Evolutionary conservation across 2,329 filamentous ascomycete genomes (phyloP).

Genomic region (Thelonectria blattea): DNA sequence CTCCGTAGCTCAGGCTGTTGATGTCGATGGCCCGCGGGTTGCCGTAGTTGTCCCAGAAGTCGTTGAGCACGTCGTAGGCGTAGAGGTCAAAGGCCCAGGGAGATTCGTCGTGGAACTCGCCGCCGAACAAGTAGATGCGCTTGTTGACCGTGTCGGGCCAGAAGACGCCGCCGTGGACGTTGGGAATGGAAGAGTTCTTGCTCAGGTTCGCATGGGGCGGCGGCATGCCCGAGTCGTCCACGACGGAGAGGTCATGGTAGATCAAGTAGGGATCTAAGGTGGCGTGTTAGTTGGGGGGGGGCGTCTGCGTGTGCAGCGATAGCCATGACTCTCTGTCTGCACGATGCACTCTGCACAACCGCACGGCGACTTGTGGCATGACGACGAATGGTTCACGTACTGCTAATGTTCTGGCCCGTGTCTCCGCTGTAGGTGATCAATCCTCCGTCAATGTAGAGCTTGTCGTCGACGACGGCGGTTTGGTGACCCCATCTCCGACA

Average conservation of each 20-base stretch:
- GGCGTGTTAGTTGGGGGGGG: not conserved
- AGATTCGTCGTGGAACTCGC: conserved; percentile 57
- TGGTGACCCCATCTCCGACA: conserved; percentile 64
- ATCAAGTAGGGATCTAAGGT: conserved; percentile 47
- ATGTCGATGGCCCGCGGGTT: conserved; percentile 45
- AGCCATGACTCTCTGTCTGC: not conserved
- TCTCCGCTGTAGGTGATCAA: conserved; percentile 60
- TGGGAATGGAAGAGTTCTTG: conserved; percentile 63
- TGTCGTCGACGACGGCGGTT: conserved; percentile 63
- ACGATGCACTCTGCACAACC: not conserved
- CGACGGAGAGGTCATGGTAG: conserved; percentile 61
- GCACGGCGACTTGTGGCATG: not conserved
- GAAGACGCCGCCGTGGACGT: conserved; percentile 51
- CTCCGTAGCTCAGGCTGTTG: conserved; percentile 60
- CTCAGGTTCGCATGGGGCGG: conserved; percentile 62
- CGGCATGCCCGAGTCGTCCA: conserved; percentile 49
- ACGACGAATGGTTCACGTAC: conserved; percentile 46
- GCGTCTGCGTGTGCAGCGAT: not conserved
- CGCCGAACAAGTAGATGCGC: conserved; percentile 67
- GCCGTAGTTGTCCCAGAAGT: conserved; percentile 60
- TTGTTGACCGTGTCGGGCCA: conserved; percentile 70
- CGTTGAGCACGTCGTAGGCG: conserved; percentile 62
- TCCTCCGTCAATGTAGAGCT: conserved; percentile 68
- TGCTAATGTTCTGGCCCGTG: conserved; percentile 60
- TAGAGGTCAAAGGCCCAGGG: conserved; percentile 58